Percentiles rank a stretch among this genome's conserved stretches.
phyloP scores from a whole-genome alignment of 208 protist genomes.

The Trypanosoma vivax region DNA sequence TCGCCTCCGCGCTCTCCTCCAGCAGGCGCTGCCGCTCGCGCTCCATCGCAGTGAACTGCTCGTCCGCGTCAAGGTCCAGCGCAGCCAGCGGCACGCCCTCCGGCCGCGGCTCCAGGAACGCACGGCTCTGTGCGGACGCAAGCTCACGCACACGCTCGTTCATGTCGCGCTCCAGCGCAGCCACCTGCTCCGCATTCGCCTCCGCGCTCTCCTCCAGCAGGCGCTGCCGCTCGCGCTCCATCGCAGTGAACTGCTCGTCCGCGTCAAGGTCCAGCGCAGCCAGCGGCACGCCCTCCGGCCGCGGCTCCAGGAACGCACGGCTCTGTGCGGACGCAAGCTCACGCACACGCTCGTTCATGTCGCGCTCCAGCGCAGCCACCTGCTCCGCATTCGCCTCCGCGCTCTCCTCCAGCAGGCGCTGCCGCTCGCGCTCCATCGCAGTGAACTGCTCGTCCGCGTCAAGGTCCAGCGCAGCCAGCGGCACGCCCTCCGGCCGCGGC shows the following conservation, averaged over 20 bases:
- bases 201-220: not conserved
- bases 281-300: not conserved
- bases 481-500: not conserved
- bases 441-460: not conserved
- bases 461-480: not conserved
- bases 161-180: not conserved
- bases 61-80: not conserved
- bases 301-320: not conserved
- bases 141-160: not conserved
- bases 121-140: not conserved
- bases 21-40: not conserved
- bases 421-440: not conserved
- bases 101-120: not conserved
- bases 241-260: not conserved
- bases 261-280: not conserved
- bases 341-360: not conserved
- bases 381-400: not conserved
- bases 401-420: not conserved
- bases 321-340: not conserved
- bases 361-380: not conserved
- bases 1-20: not conserved
- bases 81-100: not conserved
- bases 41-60: not conserved
- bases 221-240: not conserved
- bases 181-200: not conserved